phyloP scores from a whole-genome alignment of 1,284 basidiomycete genomes.

The Trichosporon ovoides region DNA sequence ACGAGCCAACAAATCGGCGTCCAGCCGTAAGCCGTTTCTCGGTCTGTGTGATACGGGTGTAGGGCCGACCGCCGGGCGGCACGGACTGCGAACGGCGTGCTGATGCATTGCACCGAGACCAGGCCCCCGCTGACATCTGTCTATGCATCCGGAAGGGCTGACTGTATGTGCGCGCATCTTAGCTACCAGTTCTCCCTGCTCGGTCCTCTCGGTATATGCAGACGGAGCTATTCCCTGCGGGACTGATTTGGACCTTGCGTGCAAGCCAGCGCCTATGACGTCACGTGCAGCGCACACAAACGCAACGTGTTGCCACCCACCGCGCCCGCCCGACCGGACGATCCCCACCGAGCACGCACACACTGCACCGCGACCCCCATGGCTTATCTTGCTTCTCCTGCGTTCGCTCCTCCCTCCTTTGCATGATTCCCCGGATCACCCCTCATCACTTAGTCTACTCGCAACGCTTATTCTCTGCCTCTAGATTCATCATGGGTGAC shows the following conservation, averaged over 20 bases:
- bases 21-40: too few species aligned
- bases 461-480: background rate
- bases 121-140: too few species aligned
- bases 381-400: background rate
- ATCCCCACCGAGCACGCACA: background rate
- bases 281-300: background rate
- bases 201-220: too few species aligned
- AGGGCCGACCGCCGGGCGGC: too few species aligned
- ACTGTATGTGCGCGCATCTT: too few species aligned
- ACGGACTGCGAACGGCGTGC: too few species aligned
- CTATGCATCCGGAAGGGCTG: background rate
- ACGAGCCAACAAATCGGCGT: too few species aligned
- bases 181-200: too few species aligned
- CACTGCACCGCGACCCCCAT: too few species aligned
- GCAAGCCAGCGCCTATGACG: background rate
- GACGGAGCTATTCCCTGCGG: background rate
- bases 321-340: background rate
- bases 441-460: background rate
- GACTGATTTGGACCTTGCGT: background rate
- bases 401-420: background rate
- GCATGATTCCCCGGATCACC: background rate
- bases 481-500: background rate
- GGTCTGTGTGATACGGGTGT: too few species aligned
- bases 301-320: constrained; percentile 1
- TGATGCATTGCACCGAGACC: too few species aligned